A percentile compares a stretch with the other conserved stretches of the same genome.
phyloP scores from a whole-genome alignment of 805 yeast genomes.

The Metschnikowia proteae region DNA sequence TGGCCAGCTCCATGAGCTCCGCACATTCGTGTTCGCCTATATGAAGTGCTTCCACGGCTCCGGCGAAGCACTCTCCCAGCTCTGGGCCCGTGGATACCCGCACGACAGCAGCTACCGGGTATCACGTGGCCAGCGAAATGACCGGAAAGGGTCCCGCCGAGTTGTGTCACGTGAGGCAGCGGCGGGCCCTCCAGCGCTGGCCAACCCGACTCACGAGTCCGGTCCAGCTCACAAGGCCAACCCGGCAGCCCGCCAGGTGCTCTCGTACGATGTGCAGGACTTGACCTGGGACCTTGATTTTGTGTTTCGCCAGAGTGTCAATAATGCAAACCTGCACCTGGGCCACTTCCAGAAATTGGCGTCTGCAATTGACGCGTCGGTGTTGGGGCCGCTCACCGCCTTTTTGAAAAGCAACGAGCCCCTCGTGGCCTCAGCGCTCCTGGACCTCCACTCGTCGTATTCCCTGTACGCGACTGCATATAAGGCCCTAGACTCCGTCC shows the following conservation, averaged over 20 bases:
- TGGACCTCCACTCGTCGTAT: slow-evolving; percentile 22
- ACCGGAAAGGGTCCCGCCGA: not conserved
- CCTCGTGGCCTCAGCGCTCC: slow-evolving; percentile 22
- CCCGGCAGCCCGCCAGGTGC: not conserved
- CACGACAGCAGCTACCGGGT: slow-evolving; percentile 23
- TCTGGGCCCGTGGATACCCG: slow-evolving; percentile 24
- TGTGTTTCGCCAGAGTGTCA: slow-evolving; percentile 14
- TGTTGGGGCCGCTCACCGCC: slow-evolving; percentile 31
- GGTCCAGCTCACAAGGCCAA: no score
- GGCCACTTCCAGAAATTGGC: slow-evolving; percentile 24
- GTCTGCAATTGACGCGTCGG: slow-evolving; percentile 30
- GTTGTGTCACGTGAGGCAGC: not conserved
- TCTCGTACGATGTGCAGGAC: not conserved
- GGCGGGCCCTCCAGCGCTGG: no score
- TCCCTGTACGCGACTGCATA: slow-evolving; percentile 25
- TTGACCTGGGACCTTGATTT: slow-evolving; percentile 10
- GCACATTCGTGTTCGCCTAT: slow-evolving; percentile 34
- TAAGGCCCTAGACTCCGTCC: slow-evolving; percentile 26
- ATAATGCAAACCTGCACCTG: slow-evolving; percentile 12
- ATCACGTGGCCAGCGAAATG: slow-evolving; percentile 11
- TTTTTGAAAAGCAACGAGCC: slow-evolving; percentile 39
- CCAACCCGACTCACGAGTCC: no score
- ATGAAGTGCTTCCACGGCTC: slow-evolving; percentile 35
- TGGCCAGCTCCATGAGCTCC: slow-evolving; percentile 38
- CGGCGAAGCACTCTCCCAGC: slow-evolving; percentile 30